Evolutionary conservation across 805 yeast species (phyloP), one percentile per base, ranked within the genome.

Genomic region (Candida argentea): DNA sequence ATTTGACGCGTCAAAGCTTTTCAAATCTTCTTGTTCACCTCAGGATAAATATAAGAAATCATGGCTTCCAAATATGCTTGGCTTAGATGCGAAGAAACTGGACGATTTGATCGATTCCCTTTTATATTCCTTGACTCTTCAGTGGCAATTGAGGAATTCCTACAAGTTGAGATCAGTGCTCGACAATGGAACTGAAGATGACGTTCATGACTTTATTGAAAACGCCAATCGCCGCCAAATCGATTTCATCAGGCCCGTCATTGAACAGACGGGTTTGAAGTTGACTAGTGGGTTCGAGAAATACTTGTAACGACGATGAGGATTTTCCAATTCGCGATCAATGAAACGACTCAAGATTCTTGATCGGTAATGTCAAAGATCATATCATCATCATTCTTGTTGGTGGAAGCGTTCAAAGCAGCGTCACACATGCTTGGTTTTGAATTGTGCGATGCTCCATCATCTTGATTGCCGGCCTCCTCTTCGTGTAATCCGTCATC

Each of bases 51-150:
- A 28, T 14, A 5, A 8, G 10, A 26, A 26, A 16, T 14, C 14
- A 10, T 13, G 18, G 22, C 15, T 26, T 10, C 11, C n/a, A 20
- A 10, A 18, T 8, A 10, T 10, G 7, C 10, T 18, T 7, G 19
- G 20, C 19, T 20, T 26, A 16, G 13, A 26, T 12, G 15, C 14
- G 12, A 12, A 16, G 10, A 77, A 77, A 43, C 67, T 69, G 24
- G 87, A 78, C 44, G 87, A 78, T 44, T 51, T 77, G 31, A 68
- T 75, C 6, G 87, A 78, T 44, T 61, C 78, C 1, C 51, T 77
- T n/a, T 50, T 77, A 10, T 83, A 78, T 45, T 80, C 72, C 2
- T 34, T 75, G 2, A 60, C 70, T 1, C 67, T 70, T 61, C 29
- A 56, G 9, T 42, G 52, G 8, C 73, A 76, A 13, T 25, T 37